Evolutionary conservation across 164 flowering plant species (phyloP), one percentile per base, ranked within the genome.

Genomic region (Magnolia kwangsiensis): DNA sequence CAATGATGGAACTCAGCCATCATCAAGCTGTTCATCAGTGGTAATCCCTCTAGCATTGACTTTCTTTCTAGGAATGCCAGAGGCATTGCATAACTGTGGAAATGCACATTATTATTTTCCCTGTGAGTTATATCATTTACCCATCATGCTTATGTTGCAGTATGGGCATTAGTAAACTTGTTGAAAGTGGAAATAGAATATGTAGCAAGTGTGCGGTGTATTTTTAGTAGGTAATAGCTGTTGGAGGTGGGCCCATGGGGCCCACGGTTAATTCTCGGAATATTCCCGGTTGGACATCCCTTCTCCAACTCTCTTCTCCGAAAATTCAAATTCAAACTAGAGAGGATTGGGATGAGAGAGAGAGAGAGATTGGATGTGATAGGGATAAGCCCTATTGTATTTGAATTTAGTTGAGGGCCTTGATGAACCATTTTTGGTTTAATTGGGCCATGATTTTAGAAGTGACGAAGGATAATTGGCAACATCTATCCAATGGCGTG

Each of bases 1-100:
- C 37, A 78, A 64, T 78, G 85, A 85, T 79, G 90, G 81, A 76
- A 82, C 78, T 81, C 87, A 76, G 51, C 75, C 80, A 23, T 78
- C 84, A 63, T 82, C 91, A 76, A 83, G 85, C 76, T 83, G 87
- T 81, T 87, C 85, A 6, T 78, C 83, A 21, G 11, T 80, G 92
- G 91, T 90, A 88, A 37, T 29, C 24, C 72, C 69, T 65, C 72
- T 69, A 27, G 13, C 67, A 24, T 73, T 78, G 21, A 66, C 21
- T 63, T 75, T 59, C 21, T 49, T 31, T 58, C 24, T 51, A 21
- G 13, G 63, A 8, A 55, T 19, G 4, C 71, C n/a, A 1, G 2
- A 37, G 61, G 8, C 29, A 19, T 73, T 73, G 51, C 19, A 19
- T 29, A 27, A 37, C 66, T 50, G 50, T 20, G 31, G 58, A 49